phyloP scores from a whole-genome alignment of 2,329 filamentous ascomycete species.

The Aspergillus candidus region DNA sequence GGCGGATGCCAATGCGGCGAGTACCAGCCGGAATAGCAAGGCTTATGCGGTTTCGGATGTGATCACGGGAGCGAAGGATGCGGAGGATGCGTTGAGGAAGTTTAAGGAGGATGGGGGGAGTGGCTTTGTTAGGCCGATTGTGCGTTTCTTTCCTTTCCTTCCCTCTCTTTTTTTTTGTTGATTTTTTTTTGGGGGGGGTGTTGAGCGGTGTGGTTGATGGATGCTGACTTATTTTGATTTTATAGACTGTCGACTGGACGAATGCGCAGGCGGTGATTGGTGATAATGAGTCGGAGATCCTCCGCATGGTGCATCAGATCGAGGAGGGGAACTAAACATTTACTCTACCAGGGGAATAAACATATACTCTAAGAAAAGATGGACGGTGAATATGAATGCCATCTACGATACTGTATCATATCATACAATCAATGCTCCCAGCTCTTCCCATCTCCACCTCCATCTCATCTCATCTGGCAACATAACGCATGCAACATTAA shows the following conservation, averaged over 20 bases:
- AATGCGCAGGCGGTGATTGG: slow-evolving; percentile 74
- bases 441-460: slow-evolving; percentile 15
- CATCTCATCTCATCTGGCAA: slow-evolving; percentile 1
- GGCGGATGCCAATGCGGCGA: slow-evolving; percentile 49
- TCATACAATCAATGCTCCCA: slow-evolving; percentile 26
- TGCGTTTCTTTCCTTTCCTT: slow-evolving; percentile 44
- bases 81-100: slow-evolving; percentile 71
- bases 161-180: slow-evolving; percentile 1
- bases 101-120: slow-evolving; percentile 61
- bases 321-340: slow-evolving; percentile 19
- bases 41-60: slow-evolving; percentile 60
- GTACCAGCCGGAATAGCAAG: slow-evolving; percentile 45
- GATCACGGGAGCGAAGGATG: slow-evolving; percentile 66
- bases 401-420: slow-evolving; percentile 23
- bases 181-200: no score
- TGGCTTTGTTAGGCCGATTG: slow-evolving; percentile 69
- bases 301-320: slow-evolving; percentile 64
- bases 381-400: slow-evolving; percentile 4
- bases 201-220: not conserved
- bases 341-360: slow-evolving; percentile 6
- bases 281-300: slow-evolving; percentile 79
- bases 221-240: slow-evolving; percentile 17
- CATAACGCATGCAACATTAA: slow-evolving; percentile 16
- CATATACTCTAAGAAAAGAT: no score
- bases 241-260: slow-evolving; percentile 76